Conservation (phyloP, 2,329 filamentous ascomycete species). For the Reticulascus tulasneorum region DNA sequence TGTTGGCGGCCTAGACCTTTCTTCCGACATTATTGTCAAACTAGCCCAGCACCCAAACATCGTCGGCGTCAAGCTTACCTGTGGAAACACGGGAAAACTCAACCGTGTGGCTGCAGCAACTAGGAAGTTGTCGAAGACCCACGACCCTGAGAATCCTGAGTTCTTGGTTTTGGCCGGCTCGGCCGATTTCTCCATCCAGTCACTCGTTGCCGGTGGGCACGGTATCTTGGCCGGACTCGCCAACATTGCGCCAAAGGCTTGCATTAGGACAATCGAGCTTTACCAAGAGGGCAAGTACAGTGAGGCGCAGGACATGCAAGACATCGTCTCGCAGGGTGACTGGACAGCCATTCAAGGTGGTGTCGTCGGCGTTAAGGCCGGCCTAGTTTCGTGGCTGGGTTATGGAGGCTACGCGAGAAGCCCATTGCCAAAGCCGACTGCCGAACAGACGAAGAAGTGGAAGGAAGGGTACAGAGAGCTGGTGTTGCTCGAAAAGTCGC, state of each 20-base stretch:
- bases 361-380: slow-evolving; percentile 68
- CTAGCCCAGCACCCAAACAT: slow-evolving; percentile 62
- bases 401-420: slow-evolving; percentile 55
- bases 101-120: slow-evolving; percentile 59
- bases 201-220: slow-evolving; percentile 63
- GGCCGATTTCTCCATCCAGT: slow-evolving; percentile 69
- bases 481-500: slow-evolving; percentile 45
- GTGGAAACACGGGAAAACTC: slow-evolving; percentile 67
- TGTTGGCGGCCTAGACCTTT: slow-evolving; percentile 59
- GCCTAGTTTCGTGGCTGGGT: slow-evolving; percentile 60
- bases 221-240: slow-evolving; percentile 70
- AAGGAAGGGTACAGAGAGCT: slow-evolving; percentile 54
- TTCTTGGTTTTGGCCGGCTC: slow-evolving; percentile 72
- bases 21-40: slow-evolving; percentile 57
- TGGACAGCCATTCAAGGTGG: slow-evolving; percentile 70
- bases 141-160: slow-evolving; percentile 31
- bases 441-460: slow-evolving; percentile 46
- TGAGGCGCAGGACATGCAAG: slow-evolving; percentile 50
- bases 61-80: slow-evolving; percentile 65
- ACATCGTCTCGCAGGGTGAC: slow-evolving; percentile 62
- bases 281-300: slow-evolving; percentile 52
- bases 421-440: slow-evolving; percentile 47
- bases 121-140: slow-evolving; percentile 34
- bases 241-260: slow-evolving; percentile 67
- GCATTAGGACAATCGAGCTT: slow-evolving; percentile 57